These are phyloP conservation scores for Daedaleopsis sinensis DNA, from an alignment of 768 basidiomycete species.

Conservation along the genomic window DNA sequence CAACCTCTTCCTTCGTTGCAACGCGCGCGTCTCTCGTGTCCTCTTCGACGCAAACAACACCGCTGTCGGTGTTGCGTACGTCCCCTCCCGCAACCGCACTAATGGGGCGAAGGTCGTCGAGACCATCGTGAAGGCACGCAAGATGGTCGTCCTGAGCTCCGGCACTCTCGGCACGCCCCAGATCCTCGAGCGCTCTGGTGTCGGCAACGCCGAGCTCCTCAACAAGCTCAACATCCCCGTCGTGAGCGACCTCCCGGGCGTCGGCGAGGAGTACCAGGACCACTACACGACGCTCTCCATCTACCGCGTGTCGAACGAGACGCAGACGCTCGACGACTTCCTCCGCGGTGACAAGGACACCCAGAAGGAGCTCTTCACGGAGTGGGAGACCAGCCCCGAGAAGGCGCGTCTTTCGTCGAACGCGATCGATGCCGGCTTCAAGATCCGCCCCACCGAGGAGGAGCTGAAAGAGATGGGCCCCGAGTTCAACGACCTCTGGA, in stretches of 20 bases:
- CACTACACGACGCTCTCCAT: constrained; percentile 73
- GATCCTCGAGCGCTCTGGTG: constrained; percentile 75
- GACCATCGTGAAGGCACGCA: constrained; percentile 68
- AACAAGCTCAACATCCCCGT: constrained; percentile 61
- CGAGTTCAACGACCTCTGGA: constrained; percentile 70
- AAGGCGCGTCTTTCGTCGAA: constrained; percentile 71
- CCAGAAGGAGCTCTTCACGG: constrained; percentile 60
- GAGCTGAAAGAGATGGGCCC: constrained; percentile 81
- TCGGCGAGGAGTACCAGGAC: constrained; percentile 75
- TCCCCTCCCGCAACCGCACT: constrained; percentile 61
- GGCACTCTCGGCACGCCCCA: constrained; percentile 73
- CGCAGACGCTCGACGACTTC: constrained; percentile 66
- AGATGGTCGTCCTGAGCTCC: constrained; percentile 64
- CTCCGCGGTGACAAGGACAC: constrained; percentile 64
- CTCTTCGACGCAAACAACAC: constrained; percentile 69
- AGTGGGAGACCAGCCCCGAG: constrained; percentile 70
- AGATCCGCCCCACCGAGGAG: constrained; percentile 71
- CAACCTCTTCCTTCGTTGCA: constrained; percentile 68
- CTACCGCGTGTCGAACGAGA: constrained; percentile 69
- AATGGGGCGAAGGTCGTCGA: constrained; percentile 59
- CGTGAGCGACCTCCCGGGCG: constrained; percentile 71
- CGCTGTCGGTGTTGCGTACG: constrained; percentile 73
- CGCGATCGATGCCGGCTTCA: constrained; percentile 76
- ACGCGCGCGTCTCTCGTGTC: constrained; percentile 67
- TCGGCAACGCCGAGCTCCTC: constrained; percentile 56